Evolutionary conservation across 2,329 filamentous ascomycete genomes (phyloP).

Genomic region (Parafenestella ontariensis): DNA sequence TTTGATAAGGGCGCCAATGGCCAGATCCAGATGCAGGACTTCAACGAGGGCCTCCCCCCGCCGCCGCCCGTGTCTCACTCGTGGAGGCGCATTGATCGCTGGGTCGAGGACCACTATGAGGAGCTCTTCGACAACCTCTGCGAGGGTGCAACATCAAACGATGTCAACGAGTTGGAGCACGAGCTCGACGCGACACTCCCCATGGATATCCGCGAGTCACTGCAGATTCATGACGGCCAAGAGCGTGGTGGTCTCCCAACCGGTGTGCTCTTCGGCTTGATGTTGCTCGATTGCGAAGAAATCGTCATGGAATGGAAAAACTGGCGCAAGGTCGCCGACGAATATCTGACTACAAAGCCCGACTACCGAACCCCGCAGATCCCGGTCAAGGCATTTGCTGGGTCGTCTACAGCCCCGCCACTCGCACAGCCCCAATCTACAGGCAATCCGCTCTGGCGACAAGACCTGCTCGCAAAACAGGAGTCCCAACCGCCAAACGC

Average conservation of each 20-base stretch:
- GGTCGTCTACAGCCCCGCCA: constrained; percentile 73
- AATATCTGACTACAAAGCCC: constrained; percentile 72
- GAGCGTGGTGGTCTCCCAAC: constrained; percentile 91
- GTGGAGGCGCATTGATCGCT: constrained; percentile 92
- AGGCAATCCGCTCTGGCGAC: constrained; percentile 76
- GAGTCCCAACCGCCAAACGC: constrained; percentile 86
- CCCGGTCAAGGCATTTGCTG: constrained; percentile 75
- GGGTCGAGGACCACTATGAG: constrained; percentile 93
- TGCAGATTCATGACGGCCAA: constrained; percentile 94
- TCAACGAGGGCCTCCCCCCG: constrained; percentile 88
- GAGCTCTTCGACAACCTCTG: constrained; percentile 93
- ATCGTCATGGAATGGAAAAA: constrained; percentile 98
- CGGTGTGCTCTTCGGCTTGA: constrained; percentile 89
- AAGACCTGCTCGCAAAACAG: constrained; percentile 83
- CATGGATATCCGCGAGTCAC: constrained; percentile 89
- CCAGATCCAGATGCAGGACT: constrained; percentile 96
- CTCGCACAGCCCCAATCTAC: constrained; percentile 58
- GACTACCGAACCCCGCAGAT: constrained; percentile 66
- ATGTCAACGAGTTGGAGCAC: constrained; percentile 96
- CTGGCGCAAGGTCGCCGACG: constrained; percentile 91
- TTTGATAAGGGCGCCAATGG: constrained; percentile 73
- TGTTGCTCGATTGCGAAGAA: constrained; percentile 97
- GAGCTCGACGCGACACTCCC: constrained; percentile 93
- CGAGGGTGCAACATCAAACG: constrained; percentile 90
- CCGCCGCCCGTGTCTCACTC: constrained; percentile 87